These are phyloP conservation scores for Setomelanomma holmii DNA, from an alignment of 2,329 filamentous ascomycete species.

Conservation along the genomic window DNA sequence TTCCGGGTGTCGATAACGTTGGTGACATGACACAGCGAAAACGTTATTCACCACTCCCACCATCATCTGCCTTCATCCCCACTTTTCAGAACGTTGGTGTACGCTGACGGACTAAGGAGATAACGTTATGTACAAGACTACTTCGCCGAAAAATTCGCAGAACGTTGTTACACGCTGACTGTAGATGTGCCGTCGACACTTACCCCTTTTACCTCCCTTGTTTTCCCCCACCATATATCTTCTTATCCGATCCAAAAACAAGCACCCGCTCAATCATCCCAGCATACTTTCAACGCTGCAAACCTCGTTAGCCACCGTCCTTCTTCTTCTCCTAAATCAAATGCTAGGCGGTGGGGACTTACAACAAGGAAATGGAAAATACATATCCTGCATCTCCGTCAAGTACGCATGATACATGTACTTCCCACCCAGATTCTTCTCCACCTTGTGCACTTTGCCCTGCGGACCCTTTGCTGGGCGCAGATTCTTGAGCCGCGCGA, in stretches of 20 bases:
- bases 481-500: conserved; percentile 50
- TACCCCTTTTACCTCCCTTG: not conserved
- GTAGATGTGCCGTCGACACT: not conserved
- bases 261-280: conserved; percentile 32
- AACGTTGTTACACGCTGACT: conserved; percentile 3
- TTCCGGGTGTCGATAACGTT: not conserved
- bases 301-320: conserved; percentile 11
- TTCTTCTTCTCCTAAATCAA: not conserved
- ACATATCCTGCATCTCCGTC: conserved; percentile 57
- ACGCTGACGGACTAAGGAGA: not conserved
- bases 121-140: not conserved
- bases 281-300: conserved; percentile 38
- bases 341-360: conserved; percentile 37
- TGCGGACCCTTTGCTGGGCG: conserved; percentile 49
- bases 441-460: conserved; percentile 53
- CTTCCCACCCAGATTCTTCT: conserved; percentile 38
- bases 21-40: not conserved
- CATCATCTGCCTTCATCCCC: not conserved
- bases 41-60: not conserved
- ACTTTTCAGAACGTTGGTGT: not conserved
- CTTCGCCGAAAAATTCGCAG: not conserved
- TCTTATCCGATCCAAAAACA: too few relatives aligned
- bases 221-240: not conserved
- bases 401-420: conserved; percentile 54
- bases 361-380: conserved; percentile 57